Evolutionary conservation across 2,329 filamentous ascomycete genomes (phyloP), one percentile per base, ranked within the genome.

Genomic region (Apiospora koreana): DNA sequence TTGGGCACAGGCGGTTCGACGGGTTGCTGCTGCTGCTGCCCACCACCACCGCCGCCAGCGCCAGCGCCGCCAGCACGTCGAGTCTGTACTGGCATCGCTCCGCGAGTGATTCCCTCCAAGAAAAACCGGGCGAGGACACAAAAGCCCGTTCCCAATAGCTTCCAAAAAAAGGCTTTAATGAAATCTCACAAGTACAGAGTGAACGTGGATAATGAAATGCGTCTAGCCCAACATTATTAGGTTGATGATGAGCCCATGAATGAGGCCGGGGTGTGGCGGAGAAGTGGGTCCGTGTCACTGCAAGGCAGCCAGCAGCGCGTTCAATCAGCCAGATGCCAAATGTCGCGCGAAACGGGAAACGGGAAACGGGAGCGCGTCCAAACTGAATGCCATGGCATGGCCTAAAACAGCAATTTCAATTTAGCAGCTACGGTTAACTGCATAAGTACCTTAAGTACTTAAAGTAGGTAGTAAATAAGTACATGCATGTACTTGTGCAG

Each of bases 41-140:
- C 28, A 28, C 41, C 41, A 66, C 25, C 65, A 41, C n/a, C 65
- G 64, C 64, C 18, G 25, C n/a, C 65, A 45, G 28, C 28, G 38
- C 64, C 64, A 12, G 64, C 64, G 25, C 41, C 41, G 41, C 41
- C 41, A 1, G 41, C 41, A 43, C 41, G 41, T 3, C 66, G 66
- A 35, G 66, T 68, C 45, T 50, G 66, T 21, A 68, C 66, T 25
- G 66, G 66, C 66, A 68, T 68, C 38, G 38, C 64, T n/a, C 18
- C 12, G 54, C 4, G 35, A 35, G 8, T n/a, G 4, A 23, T 5
- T n/a, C 1, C 18, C 12, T 38, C 31, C 54, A 38, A 38, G n/a
- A 62, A 62, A 25, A 18, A 35, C 16, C 2, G 18, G 50, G 28
- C 18, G 16, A 21, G 21, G 28, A 54, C n/a, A 16, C 50, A 10